Evolutionary conservation across 2,329 filamentous ascomycete species (phyloP).

Genomic region (Cordyceps pruinosa): DNA sequence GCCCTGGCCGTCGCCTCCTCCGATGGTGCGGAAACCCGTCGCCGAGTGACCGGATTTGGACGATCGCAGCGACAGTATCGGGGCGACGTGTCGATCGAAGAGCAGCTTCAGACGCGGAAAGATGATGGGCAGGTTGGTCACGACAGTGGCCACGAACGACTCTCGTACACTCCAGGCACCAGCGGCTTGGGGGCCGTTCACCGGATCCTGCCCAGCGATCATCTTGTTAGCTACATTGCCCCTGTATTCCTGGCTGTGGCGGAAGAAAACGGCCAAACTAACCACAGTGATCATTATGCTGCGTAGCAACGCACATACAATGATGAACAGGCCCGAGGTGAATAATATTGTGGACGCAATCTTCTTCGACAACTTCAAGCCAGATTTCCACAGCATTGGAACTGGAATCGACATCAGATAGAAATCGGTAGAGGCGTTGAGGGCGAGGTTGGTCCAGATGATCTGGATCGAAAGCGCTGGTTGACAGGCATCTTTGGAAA

Average conservation of each 20-base stretch:
- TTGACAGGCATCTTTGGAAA: constrained; percentile 33
- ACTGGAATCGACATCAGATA: constrained; percentile 35
- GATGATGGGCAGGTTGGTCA: constrained; percentile 30
- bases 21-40: constrained; percentile 5
- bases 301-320: constrained; percentile 46
- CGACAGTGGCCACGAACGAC: constrained; percentile 31
- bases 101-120: constrained; percentile 23
- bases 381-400: constrained; percentile 47
- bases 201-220: constrained; percentile 8
- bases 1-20: constrained; percentile 6
- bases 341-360: constrained; percentile 46
- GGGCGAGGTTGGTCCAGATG: constrained; percentile 27
- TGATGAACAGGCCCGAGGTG: constrained; percentile 48
- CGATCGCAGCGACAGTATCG: constrained; percentile 17
- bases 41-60: constrained; percentile 12
- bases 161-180: constrained; percentile 18
- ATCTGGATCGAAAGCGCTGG: constrained; percentile 34
- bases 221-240: background rate
- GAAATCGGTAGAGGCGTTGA: constrained; percentile 34
- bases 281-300: constrained; percentile 39
- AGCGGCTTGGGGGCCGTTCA: constrained; percentile 12
- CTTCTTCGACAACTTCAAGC: constrained; percentile 43
- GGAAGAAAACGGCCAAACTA: constrained; percentile 25
- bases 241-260: constrained; percentile 35
- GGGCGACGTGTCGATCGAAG: constrained; percentile 19